Base-by-base conservation (phyloP, 1,139 yeast species). In the Meyerozyma sp. region DNA sequence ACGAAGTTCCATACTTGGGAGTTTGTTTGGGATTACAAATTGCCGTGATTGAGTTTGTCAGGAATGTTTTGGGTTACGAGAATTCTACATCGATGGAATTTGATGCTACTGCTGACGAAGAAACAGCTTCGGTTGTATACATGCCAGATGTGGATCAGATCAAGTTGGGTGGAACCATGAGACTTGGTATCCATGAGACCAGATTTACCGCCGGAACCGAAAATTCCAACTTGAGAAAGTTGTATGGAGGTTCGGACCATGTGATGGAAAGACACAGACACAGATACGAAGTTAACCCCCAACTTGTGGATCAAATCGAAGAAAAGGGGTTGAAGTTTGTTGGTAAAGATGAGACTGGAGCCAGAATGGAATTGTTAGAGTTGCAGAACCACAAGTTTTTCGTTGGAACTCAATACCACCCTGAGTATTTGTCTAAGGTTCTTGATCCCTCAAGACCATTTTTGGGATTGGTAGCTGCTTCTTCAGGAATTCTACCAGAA, bases 131-230 rank as follows among this genome's bases (percentile, higher is more conserved):
- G 41, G 95, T 94, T 49, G 90, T 94, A 42, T 93, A 88, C 73
- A 94, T 94, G 98, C 98, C 99, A 40, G 98, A 94, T 66, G 91
- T 93, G 49, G 95, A 90, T 68, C 94, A 90, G 73, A 82, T 87
- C 53, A 90, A 89, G 63, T 79, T 94, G 72, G 99, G 99, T 51
- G 99, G 99, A 56, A 93, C 98, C 45, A 94, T 94, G 99, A 84
- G 99, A 74, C 79, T 94, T 56, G 99, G 99, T 58, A 76, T 89
- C 52, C 89, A 96, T 66, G 81, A 91, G 53, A 89, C 98, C 40
- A 79, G 77, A 55, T 94, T 94, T 75, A 84, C 82, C 58, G 70
- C 71, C 11, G 82, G 74, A 51, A 68, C 88, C 39, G 83, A 85
- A 54, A 75, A 82, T 81, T 80, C 93, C 44, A 77, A 73, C 51